Conservation (phyloP, 176 grass and related monocot species). For the Eleusine coracana region DNA sequence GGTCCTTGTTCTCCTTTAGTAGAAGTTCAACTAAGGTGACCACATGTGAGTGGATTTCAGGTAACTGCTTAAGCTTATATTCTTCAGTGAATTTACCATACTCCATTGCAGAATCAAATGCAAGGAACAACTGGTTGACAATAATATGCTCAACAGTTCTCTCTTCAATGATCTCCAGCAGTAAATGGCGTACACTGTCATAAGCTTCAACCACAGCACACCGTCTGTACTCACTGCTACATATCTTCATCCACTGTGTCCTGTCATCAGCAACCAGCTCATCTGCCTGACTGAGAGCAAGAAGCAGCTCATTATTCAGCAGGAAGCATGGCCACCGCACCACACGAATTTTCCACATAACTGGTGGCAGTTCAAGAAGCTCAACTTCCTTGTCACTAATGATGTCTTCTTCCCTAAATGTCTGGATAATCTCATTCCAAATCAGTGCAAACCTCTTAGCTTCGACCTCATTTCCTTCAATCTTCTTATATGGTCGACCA, state of each 20-base stretch:
- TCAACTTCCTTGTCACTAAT: constrained; percentile 87
- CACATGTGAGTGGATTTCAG: constrained; percentile 67
- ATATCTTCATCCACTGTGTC: constrained; percentile 68
- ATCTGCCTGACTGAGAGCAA: constrained; percentile 83
- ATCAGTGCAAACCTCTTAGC: constrained; percentile 90
- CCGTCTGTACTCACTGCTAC: constrained; percentile 77
- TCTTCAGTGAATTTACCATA: constrained; percentile 56
- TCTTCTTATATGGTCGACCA: constrained; percentile 86
- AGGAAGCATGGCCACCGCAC: constrained; percentile 93
- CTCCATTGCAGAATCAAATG: constrained; percentile 57
- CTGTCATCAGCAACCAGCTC: constrained; percentile 68
- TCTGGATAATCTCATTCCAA: constrained; percentile 93
- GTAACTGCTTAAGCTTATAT: constrained; percentile 59
- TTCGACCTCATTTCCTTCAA: constrained; percentile 75
- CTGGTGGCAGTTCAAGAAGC: constrained; percentile 86
- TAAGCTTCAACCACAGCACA: constrained; percentile 91
- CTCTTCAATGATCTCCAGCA: constrained; percentile 67
- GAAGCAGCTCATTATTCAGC: constrained; percentile 83
- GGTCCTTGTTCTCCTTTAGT: constrained; percentile 64
- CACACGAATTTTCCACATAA: constrained; percentile 79
- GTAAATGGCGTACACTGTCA: constrained; percentile 70
- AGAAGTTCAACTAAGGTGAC: constrained; percentile 70
- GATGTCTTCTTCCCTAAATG: constrained; percentile 95
- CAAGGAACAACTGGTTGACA: constrained; percentile 61
- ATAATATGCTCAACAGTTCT: constrained; percentile 65